These are phyloP conservation scores for Lobosporangium transversale DNA, from an alignment of 192 early-diverging fungal genomes.

Conservation along the genomic window DNA sequence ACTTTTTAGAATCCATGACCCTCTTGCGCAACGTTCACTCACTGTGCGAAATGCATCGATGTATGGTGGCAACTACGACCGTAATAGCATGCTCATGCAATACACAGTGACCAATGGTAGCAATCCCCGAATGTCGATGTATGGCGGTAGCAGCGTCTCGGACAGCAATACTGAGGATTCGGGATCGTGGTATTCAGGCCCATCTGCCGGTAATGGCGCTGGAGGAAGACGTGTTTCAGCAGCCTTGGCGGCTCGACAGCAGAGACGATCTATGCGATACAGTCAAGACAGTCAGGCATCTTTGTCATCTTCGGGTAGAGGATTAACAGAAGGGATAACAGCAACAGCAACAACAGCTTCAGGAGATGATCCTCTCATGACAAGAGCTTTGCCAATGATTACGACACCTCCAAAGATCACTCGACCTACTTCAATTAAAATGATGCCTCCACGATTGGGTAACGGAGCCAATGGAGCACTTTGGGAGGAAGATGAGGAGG, in stretches of 20 bases:
- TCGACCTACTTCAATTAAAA: conserved; percentile 35
- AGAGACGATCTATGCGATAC: conserved; percentile 34
- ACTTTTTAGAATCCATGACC: conserved; percentile 20
- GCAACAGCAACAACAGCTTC: background rate
- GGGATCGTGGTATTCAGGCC: conserved; percentile 18
- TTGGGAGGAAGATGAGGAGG: background rate
- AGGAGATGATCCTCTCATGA: conserved; percentile 17
- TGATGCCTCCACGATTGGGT: conserved; percentile 7
- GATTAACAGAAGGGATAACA: background rate
- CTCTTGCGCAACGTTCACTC: conserved; percentile 13
- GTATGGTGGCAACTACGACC: conserved; percentile 11
- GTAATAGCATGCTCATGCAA: conserved; percentile 1
- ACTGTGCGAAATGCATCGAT: conserved; percentile 42
- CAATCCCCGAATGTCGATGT: conserved; percentile 20
- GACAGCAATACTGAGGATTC: conserved; percentile 41
- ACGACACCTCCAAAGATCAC: conserved; percentile 40
- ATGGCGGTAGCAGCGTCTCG: conserved; percentile 18
- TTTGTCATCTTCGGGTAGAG: background rate
- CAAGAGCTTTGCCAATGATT: conserved; percentile 30
- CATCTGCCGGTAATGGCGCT: background rate
- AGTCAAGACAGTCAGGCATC: conserved; percentile 34
- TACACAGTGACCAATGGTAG: conserved; percentile 1
- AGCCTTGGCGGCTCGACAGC: conserved; percentile 31
- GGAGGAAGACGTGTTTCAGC: conserved; percentile 24
- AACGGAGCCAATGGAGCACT: background rate